These are phyloP conservation scores for Pythium scleroteichum DNA, from an alignment of 352 stramenopile genomes.

Conservation along the genomic window DNA sequence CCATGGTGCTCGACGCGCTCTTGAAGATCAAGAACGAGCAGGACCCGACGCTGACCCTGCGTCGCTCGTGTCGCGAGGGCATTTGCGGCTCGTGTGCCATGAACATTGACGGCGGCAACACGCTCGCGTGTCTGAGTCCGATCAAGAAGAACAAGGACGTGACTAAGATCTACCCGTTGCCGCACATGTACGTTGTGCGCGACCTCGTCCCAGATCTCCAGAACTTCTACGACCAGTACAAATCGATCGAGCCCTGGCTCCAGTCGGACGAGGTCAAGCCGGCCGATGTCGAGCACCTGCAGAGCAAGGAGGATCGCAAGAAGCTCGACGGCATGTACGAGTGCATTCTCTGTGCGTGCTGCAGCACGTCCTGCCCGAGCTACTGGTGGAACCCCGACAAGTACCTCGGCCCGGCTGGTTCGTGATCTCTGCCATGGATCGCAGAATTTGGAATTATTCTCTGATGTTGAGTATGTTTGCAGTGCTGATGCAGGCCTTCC, in stretches of 20 bases:
- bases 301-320: slow-evolving; percentile 96
- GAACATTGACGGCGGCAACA: slow-evolving; percentile 99
- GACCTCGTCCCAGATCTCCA: slow-evolving; percentile 99
- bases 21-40: slow-evolving; percentile 99
- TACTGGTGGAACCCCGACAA: slow-evolving; percentile 99
- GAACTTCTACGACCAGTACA: slow-evolving; percentile 99
- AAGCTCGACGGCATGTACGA: slow-evolving; percentile 99
- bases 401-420: slow-evolving; percentile 92
- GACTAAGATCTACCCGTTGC: slow-evolving; percentile 98
- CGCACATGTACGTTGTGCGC: slow-evolving; percentile 99
- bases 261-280: slow-evolving; percentile 91
- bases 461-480: neutral
- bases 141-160: slow-evolving; percentile 95
- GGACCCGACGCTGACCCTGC: slow-evolving; percentile 98
- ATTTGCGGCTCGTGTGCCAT: slow-evolving; percentile 99
- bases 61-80: slow-evolving; percentile 97
- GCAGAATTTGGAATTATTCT: neutral
- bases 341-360: slow-evolving; percentile 99
- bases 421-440: too few relatives aligned
- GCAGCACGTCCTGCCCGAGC: slow-evolving; percentile 97
- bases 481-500: slow-evolving; percentile 95
- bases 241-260: slow-evolving; percentile 99
- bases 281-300: slow-evolving; percentile 84
- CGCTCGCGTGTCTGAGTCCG: slow-evolving; percentile 96
- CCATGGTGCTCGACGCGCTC: slow-evolving; percentile 99